Evolutionary conservation across 1,284 basidiomycete species (phyloP).

Genomic region (Stygiomarasmius scandens): DNA sequence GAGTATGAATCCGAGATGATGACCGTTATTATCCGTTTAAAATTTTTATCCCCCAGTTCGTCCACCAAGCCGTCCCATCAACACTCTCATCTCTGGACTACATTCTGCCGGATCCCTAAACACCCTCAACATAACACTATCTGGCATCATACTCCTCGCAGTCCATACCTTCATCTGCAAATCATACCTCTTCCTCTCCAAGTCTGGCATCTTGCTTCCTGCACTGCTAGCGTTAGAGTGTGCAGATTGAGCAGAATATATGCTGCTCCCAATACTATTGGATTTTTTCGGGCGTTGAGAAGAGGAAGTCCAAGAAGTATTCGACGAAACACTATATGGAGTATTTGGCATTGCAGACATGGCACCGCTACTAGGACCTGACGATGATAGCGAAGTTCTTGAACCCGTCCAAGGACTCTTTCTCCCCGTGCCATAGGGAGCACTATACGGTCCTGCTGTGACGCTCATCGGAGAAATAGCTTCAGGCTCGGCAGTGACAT

Average conservation of each 20-base stretch:
- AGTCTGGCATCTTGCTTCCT: conserved; percentile 37
- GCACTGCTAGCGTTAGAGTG: conserved; percentile 15
- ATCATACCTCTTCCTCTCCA: conserved; percentile 55
- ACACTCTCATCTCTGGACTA: conserved; percentile 49
- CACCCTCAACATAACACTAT: conserved; percentile 57
- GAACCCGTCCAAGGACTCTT: neutral
- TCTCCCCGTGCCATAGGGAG: neutral
- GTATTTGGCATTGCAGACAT: neutral
- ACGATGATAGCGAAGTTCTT: neutral
- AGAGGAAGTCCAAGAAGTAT: neutral
- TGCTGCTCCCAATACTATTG: no score
- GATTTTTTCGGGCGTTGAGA: neutral
- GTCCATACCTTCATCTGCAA: conserved; percentile 64
- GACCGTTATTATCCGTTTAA: no score
- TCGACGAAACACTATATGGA: neutral
- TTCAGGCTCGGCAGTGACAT: conserved; percentile 6
- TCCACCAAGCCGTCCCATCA: no score
- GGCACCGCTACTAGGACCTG: no score
- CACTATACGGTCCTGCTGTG: neutral
- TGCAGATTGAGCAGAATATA: conserved; percentile 15
- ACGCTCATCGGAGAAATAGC: neutral
- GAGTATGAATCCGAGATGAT: no score
- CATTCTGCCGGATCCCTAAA: conserved; percentile 71
- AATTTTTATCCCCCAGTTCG: no score
- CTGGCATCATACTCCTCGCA: conserved; percentile 58